These are phyloP conservation scores for Nematocida displodere DNA, from an alignment of 371 early-diverging fungal species.

Conservation along the genomic window DNA sequence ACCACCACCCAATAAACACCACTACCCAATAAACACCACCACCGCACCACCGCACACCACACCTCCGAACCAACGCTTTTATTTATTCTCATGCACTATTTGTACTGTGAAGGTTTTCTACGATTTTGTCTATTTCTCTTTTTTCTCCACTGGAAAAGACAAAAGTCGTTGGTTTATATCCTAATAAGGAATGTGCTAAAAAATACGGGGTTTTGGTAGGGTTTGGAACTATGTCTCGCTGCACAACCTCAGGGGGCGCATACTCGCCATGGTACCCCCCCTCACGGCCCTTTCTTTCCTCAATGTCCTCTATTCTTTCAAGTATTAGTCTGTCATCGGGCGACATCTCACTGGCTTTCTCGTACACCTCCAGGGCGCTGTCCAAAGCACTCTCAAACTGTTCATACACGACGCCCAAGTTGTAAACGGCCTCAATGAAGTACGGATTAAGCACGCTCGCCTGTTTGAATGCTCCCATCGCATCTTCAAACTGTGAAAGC, in stretches of 20 bases:
- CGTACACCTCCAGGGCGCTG: conserved; percentile 36
- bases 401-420: conserved; percentile 28
- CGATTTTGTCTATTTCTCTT: conserved; percentile 21
- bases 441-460: neutral
- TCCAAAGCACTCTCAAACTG: conserved; percentile 24
- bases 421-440: conserved; percentile 26
- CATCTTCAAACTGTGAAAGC: conserved; percentile 35
- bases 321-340: conserved; percentile 28
- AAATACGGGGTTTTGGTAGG: conserved; percentile 36
- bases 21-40: neutral
- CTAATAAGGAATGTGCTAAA: conserved; percentile 17
- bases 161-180: conserved; percentile 31
- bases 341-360: neutral
- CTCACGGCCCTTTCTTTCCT: neutral
- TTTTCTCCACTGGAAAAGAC: conserved; percentile 15
- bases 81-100: no score
- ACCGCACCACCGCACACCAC: no score
- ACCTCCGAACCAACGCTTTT: no score
- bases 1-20: neutral
- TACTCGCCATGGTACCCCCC: neutral
- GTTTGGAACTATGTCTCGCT: conserved; percentile 20
- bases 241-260: neutral
- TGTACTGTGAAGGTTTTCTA: neutral
- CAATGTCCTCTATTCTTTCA: conserved; percentile 26
- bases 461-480: conserved; percentile 12